Evolutionary conservation across 2,329 filamentous ascomycete genomes (phyloP).

Genomic region (Nemania sp.): DNA sequence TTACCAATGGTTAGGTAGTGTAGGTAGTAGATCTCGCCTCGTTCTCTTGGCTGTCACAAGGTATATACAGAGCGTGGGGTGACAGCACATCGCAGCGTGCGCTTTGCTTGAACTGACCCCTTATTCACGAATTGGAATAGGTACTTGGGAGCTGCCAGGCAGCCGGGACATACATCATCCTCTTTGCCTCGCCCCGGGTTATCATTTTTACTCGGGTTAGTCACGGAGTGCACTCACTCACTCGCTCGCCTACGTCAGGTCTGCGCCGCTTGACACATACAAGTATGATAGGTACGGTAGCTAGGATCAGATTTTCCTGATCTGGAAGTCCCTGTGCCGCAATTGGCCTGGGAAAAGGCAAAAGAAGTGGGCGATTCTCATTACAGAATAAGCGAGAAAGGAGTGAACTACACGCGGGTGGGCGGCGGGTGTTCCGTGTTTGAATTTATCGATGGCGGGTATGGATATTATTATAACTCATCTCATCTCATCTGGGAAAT

Average conservation of each 20-base stretch:
- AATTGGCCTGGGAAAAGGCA: slow-evolving; percentile 4
- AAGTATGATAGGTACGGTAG: no score
- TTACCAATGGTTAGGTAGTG: no score
- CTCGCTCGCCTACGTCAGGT: background rate
- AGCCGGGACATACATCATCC: no score
- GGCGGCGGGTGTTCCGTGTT: no score
- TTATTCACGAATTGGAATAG: background rate
- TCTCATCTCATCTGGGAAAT: slow-evolving; percentile 16
- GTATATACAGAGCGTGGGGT: no score
- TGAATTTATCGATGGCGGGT: background rate
- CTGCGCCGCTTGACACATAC: slow-evolving; percentile 1
- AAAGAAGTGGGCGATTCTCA: background rate
- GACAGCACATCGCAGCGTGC: no score
- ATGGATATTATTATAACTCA: background rate
- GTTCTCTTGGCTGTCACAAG: no score
- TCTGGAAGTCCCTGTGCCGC: background rate
- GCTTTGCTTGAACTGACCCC: no score
- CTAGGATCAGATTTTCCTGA: background rate
- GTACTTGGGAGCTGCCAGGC: background rate
- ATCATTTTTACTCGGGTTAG: no score
- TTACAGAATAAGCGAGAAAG: background rate
- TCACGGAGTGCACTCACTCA: no score
- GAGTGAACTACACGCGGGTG: background rate
- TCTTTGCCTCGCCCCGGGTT: no score
- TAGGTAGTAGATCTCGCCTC: no score